Evolutionary conservation across 805 yeast species (phyloP).

Genomic region (Metschnikowia continentalis): DNA sequence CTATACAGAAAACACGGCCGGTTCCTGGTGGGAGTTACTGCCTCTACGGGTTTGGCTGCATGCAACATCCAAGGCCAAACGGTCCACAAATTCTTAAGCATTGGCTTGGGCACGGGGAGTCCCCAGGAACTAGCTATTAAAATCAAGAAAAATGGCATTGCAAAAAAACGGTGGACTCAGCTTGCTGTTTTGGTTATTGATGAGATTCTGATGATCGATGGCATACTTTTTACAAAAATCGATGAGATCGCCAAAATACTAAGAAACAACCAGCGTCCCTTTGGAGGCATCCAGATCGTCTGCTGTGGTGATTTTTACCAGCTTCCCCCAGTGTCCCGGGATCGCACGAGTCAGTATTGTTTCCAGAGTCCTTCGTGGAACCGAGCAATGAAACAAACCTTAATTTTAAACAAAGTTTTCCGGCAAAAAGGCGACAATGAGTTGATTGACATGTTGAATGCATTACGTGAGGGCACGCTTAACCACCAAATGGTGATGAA

Average conservation of each 20-base stretch:
- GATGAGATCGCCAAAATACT: slow-evolving; percentile 55
- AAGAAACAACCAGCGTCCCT: slow-evolving; percentile 46
- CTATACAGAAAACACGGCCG: slow-evolving; percentile 43
- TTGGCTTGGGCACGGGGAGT: slow-evolving; percentile 64
- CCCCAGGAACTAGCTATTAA: slow-evolving; percentile 45
- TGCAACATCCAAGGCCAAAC: slow-evolving; percentile 79
- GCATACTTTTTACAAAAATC: slow-evolving; percentile 58
- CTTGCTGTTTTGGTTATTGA: slow-evolving; percentile 64
- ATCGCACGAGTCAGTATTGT: slow-evolving; percentile 44
- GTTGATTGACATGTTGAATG: slow-evolving; percentile 71
- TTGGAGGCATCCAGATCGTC: slow-evolving; percentile 77
- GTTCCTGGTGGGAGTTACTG: slow-evolving; percentile 63
- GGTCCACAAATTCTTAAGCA: slow-evolving; percentile 71
- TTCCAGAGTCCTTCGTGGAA: slow-evolving; percentile 67
- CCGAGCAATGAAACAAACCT: slow-evolving; percentile 50
- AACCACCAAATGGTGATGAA: slow-evolving; percentile 43
- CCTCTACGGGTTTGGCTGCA: slow-evolving; percentile 83
- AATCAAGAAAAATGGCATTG: slow-evolving; percentile 49
- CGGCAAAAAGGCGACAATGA: slow-evolving; percentile 72
- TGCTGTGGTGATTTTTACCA: slow-evolving; percentile 82
- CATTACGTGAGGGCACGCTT: slow-evolving; percentile 62
- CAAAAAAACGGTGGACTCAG: slow-evolving; percentile 50
- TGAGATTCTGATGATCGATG: slow-evolving; percentile 80
- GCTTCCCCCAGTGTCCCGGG: slow-evolving; percentile 63
- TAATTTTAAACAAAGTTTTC: slow-evolving; percentile 61